Base-by-base conservation (phyloP, 257 asterid species). In the Pogostemon cablin region DNA sequence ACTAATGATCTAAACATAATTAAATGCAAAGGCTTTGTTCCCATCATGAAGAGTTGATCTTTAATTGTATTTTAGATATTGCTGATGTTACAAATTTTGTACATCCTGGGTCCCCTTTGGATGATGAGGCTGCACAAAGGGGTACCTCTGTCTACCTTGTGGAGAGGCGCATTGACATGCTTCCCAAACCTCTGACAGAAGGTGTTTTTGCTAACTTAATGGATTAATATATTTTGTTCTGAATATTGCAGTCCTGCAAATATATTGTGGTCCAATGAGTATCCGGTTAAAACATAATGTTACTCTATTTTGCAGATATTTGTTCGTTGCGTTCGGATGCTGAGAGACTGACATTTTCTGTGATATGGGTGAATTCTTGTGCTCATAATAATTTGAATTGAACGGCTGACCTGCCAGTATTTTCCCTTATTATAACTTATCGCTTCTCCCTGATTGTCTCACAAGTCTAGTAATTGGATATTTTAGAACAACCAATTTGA, bases 131-230 rank as follows among this genome's bases (percentile, higher is more conserved):
- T 80, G 55, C 99, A 63, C 95, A 84, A 82, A 89, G 99, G 80
- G 99, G 99, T 63, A 95, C 99, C 78, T 95, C 99, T 66, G 99
- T 95, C 64, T 95, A 91, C 87, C 97, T 95, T 70, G 99, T 95
- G 56, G 99, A 91, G 88, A 87, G 88, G 67, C 95, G 99, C 71
- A 95, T 95, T 65, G 99, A 95, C 86, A 95, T 95, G 99, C 98
- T 95, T 71, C 99, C 99, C 2, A 91, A 95, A 79, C 99, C 99
- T 70, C 85, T 95, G 49, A 95, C 99, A 37, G 99, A 95, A 95
- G 99, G 99, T 95, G 71, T 46, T 47, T 59, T 59, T 66, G 75
- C 67, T 55, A 39, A 42, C 62, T 69, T 47, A 52, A n/a, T 41
- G 54, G n/a, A 63, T 62, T 63, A 37, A 72, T 61, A 20, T 44